Evolutionary conservation across 2,329 filamentous ascomycete species (phyloP).

Genomic region (Paecilomyces sp.): DNA sequence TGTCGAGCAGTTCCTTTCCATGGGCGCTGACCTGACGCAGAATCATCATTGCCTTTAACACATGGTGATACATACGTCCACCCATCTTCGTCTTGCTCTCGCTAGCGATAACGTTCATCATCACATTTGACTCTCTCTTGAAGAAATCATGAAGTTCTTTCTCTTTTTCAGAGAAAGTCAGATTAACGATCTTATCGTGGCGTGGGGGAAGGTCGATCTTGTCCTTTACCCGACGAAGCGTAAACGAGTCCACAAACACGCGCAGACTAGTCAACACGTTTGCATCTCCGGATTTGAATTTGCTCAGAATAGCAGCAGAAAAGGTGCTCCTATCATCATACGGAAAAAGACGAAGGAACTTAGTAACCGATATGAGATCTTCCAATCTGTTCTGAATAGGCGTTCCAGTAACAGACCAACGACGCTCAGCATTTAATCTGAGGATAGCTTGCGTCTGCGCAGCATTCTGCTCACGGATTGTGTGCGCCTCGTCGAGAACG

Average conservation of each 20-base stretch:
- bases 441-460: conserved; percentile 80
- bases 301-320: conserved; percentile 68
- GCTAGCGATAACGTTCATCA: conserved; percentile 67
- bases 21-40: conserved; percentile 88
- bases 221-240: conserved; percentile 83
- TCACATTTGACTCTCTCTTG: conserved; percentile 68
- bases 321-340: conserved; percentile 77
- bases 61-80: conserved; percentile 87
- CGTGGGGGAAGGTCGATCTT: conserved; percentile 75
- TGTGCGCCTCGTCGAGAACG: conserved; percentile 89
- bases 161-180: conserved; percentile 72
- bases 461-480: conserved; percentile 79
- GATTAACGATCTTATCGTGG: conserved; percentile 62
- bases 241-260: conserved; percentile 88
- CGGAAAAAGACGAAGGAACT: conserved; percentile 75
- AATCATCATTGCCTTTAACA: conserved; percentile 83
- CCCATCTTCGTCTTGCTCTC: conserved; percentile 61
- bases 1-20: conserved; percentile 80
- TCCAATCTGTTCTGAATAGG: conserved; percentile 91
- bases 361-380: conserved; percentile 78
- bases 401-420: conserved; percentile 96
- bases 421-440: conserved; percentile 66
- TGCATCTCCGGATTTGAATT: conserved; percentile 80
- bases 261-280: conserved; percentile 74
- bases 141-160: conserved; percentile 76